Evolutionary conservation across 1,284 basidiomycete species (phyloP).

Genomic region (Tausonia pullulans): DNA sequence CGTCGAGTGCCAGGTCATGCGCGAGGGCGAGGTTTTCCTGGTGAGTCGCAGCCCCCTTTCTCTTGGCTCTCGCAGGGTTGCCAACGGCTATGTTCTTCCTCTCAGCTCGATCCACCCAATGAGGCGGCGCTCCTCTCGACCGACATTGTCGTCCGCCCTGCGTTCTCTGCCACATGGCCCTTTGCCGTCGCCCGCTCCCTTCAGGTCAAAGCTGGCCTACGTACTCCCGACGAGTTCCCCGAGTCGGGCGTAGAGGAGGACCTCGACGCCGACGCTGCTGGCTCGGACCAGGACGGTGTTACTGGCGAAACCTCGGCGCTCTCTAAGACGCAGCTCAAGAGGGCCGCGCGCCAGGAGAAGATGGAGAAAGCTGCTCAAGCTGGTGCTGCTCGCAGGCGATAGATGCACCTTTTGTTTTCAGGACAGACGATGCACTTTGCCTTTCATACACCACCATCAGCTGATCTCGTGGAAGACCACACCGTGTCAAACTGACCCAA

Average conservation of each 20-base stretch:
- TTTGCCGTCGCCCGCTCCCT: conserved; percentile 12
- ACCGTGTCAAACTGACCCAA: no score
- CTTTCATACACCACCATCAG: no score
- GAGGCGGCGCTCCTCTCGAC: conserved; percentile 29
- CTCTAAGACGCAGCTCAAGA: not conserved
- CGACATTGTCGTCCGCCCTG: conserved; percentile 26
- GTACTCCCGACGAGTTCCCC: not conserved
- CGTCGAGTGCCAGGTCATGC: conserved; percentile 32
- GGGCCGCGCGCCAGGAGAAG: not conserved
- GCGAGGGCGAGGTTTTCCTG: conserved; percentile 29
- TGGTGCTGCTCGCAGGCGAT: no score
- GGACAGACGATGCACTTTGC: no score
- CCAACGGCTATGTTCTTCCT: not conserved
- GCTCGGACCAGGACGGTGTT: no score
- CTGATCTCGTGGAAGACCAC: no score
- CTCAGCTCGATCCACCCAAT: conserved; percentile 25
- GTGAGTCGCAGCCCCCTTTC: conserved; percentile 23
- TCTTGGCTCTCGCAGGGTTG: not conserved
- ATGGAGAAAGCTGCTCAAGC: not conserved
- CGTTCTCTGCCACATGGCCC: conserved; percentile 30
- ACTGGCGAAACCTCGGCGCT: no score
- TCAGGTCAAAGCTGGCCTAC: not conserved
- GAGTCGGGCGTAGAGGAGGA: not conserved
- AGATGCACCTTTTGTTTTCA: no score
- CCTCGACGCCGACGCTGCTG: not conserved